A percentile compares a stretch with the other conserved stretches of the same genome.
phyloP scores from a whole-genome alignment of 176 grass and related monocot genomes.

The Oryza longistaminata region DNA sequence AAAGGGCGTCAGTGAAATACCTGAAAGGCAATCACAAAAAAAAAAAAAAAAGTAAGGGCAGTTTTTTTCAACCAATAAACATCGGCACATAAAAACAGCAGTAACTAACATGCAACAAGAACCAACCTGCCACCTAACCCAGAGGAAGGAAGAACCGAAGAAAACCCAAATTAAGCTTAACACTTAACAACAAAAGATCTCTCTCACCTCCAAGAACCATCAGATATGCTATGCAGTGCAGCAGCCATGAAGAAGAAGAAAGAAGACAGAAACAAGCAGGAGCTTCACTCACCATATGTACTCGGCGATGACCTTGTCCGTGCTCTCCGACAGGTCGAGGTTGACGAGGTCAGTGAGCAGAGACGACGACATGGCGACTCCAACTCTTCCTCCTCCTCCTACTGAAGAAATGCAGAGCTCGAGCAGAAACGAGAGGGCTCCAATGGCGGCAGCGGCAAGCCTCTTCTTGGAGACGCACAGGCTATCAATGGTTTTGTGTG shows the following conservation, averaged over 20 bases:
- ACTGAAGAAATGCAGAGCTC: not conserved
- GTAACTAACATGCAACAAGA: not conserved
- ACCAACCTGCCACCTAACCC: not conserved
- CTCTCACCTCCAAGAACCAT: not conserved
- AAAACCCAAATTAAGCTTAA: not conserved
- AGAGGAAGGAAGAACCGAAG: not conserved
- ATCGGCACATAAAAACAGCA: not conserved
- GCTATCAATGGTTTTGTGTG: not conserved
- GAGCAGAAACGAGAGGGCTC: not conserved
- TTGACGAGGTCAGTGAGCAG: slow-evolving; percentile 47
- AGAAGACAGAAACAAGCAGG: not conserved
- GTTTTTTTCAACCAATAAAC: not conserved
- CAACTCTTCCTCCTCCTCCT: not conserved
- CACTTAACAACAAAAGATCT: not conserved
- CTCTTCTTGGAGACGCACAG: not conserved
- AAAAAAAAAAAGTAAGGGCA: not conserved
- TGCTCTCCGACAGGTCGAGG: slow-evolving; percentile 60
- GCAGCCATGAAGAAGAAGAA: not conserved
- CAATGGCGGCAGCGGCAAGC: not conserved
- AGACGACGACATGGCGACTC: not conserved
- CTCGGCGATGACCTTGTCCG: slow-evolving; percentile 75
- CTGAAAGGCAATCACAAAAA: not conserved
- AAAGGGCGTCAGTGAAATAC: not conserved
- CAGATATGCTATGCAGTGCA: no score
- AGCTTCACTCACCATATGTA: slow-evolving; percentile 66